Evolutionary conservation across 331 rosid species (phyloP).

Genomic region (Acacia pycnantha): DNA sequence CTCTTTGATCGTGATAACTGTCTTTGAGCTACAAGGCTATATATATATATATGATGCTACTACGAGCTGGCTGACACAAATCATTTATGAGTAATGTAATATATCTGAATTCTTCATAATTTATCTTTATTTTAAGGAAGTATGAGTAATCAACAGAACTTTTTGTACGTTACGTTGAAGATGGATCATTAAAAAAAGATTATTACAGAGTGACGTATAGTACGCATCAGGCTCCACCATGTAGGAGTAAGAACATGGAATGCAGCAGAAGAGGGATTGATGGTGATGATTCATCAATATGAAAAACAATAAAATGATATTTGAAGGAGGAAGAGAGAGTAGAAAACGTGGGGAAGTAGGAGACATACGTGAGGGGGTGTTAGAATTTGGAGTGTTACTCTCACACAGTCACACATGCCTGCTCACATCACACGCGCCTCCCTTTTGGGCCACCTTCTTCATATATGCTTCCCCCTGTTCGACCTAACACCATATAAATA

Average conservation of each 20-base stretch:
- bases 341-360: neutral
- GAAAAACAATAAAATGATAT: neutral
- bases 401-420: neutral
- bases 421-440: neutral
- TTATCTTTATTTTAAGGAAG: too few species aligned
- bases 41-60: too few species aligned
- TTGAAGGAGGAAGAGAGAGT: neutral
- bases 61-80: too few species aligned
- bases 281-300: neutral
- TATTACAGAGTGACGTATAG: neutral
- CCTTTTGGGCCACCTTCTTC: neutral
- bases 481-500: too few species aligned
- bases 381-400: neutral
- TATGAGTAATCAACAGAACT: too few species aligned
- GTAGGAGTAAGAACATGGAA: neutral
- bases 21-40: too few species aligned
- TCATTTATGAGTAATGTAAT: too few species aligned
- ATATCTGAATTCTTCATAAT: too few species aligned
- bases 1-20: too few species aligned
- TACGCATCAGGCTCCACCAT: neutral
- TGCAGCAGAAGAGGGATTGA: neutral
- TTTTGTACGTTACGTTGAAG: too few species aligned
- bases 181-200: too few species aligned
- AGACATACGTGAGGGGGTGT: too few species aligned
- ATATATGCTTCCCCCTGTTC: neutral